Evolutionary conservation across 2,329 filamentous ascomycete species (phyloP).

Genomic region (Hypomyces rosellus): DNA sequence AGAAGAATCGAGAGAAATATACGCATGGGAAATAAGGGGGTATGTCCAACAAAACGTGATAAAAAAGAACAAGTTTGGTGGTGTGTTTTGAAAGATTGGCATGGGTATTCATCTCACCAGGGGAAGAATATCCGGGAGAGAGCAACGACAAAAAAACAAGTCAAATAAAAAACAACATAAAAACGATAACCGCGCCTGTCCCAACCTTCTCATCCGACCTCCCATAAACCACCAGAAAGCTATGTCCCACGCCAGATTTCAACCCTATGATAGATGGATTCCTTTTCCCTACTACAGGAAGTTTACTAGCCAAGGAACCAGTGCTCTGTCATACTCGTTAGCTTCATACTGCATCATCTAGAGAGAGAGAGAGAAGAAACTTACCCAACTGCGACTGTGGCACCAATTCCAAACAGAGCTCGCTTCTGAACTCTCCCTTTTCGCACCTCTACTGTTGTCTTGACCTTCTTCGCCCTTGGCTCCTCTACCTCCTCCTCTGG

Average conservation of each 20-base stretch:
- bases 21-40: background rate
- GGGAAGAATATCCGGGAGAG: background rate
- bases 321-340: conserved; percentile 29
- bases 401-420: conserved; percentile 78
- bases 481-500: conserved; percentile 32
- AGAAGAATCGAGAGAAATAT: background rate
- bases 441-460: conserved; percentile 73
- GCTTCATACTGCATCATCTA: background rate
- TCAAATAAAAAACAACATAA: conserved; percentile 6
- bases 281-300: conserved; percentile 33
- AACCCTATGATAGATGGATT: conserved; percentile 5
- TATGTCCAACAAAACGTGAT: conserved; percentile 7
- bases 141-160: conserved; percentile 1
- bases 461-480: conserved; percentile 65
- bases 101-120: conserved; percentile 6
- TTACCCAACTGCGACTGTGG: conserved; percentile 85
- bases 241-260: conserved; percentile 9
- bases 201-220: conserved; percentile 7
- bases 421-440: conserved; percentile 82
- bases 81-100: background rate
- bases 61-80: background rate
- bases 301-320: conserved; percentile 48
- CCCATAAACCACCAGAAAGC: conserved; percentile 6
- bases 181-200: conserved; percentile 9
- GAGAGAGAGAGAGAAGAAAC: conserved; percentile 33